phyloP scores from a whole-genome alignment of 75 land plant species.

The Gnetum montanum region DNA sequence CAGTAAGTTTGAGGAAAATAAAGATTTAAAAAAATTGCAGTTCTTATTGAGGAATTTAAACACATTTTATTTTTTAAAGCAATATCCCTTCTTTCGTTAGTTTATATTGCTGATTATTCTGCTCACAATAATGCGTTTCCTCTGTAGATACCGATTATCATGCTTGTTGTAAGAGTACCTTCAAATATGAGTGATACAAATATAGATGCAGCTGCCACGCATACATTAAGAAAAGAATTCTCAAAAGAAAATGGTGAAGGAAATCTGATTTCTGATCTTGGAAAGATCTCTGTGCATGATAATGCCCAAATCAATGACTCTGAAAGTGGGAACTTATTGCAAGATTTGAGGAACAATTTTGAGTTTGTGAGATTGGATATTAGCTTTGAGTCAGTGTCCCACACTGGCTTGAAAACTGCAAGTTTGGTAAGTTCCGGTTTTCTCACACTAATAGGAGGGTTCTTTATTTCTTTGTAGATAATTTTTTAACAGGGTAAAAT shows the following conservation, averaged over 20 bases:
- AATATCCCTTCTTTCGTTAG: too few species aligned
- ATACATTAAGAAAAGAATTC: not conserved
- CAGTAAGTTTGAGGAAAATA: constrained; percentile 67
- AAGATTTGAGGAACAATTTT: constrained; percentile 25
- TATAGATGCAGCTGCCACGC: not conserved
- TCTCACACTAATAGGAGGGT: not conserved
- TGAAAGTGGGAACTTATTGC: constrained; percentile 18
- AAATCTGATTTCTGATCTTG: not conserved
- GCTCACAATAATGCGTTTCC: too few species aligned
- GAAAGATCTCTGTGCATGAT: too few species aligned
- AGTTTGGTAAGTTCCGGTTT: constrained; percentile 59
- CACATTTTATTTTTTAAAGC: too few species aligned
- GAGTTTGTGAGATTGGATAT: constrained; percentile 82
- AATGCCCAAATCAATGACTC: too few species aligned
- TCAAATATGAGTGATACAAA: constrained; percentile 1
- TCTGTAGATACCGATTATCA: constrained; percentile 93
- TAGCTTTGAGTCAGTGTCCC: constrained; percentile 88
- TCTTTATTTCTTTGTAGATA: not conserved
- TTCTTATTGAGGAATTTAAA: too few species aligned
- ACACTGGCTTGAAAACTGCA: constrained; percentile 87
- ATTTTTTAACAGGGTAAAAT: too few species aligned
- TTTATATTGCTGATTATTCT: not conserved
- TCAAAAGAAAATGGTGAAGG: constrained; percentile 11
- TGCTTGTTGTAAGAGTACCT: constrained; percentile 78
- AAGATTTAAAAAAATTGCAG: too few species aligned